phyloP scores from a whole-genome alignment of 768 basidiomycete genomes.

The Boletellus emodensis region DNA sequence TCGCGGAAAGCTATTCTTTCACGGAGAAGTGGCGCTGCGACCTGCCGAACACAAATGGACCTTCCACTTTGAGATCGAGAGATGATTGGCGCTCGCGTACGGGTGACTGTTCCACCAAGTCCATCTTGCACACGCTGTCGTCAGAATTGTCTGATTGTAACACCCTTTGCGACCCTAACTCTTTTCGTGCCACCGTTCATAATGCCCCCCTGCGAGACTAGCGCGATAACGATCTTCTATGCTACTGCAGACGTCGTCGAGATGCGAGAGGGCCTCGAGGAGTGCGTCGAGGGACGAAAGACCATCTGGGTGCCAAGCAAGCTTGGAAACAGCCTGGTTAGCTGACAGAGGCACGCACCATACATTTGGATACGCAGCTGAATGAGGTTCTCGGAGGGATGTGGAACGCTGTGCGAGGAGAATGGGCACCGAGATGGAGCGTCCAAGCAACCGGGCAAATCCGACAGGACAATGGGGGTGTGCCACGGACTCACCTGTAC shows the following conservation, averaged over 20 bases:
- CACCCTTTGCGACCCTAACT: conserved; percentile 33
- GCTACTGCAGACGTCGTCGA: conserved; percentile 71
- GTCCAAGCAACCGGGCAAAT: background rate
- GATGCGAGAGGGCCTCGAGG: conserved; percentile 66
- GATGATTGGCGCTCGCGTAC: background rate
- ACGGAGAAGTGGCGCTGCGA: conserved; percentile 13
- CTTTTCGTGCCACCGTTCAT: conserved; percentile 68
- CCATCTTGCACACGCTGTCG: background rate
- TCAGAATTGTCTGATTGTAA: background rate
- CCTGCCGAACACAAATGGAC: conserved; percentile 27
- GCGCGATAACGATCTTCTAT: conserved; percentile 65
- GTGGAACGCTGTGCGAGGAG: conserved; percentile 47
- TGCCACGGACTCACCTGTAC: conserved; percentile 63
- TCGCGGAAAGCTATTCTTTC: conserved; percentile 25
- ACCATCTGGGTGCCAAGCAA: conserved; percentile 52
- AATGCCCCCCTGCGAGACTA: conserved; percentile 52
- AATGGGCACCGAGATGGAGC: background rate
- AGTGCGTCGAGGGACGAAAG: conserved; percentile 84
- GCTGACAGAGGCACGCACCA: conserved; percentile 52
- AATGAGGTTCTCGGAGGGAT: conserved; percentile 96
- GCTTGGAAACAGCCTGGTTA: background rate
- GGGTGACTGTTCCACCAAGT: background rate
- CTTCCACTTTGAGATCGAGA: conserved; percentile 17
- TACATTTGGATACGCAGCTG: conserved; percentile 99
- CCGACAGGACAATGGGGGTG: conserved; percentile 11